A percentile compares a stretch with the other conserved stretches of the same genome.
Conservation (phyloP, 2,329 filamentous ascomycete species). For the Ophiostoma ips region DNA sequence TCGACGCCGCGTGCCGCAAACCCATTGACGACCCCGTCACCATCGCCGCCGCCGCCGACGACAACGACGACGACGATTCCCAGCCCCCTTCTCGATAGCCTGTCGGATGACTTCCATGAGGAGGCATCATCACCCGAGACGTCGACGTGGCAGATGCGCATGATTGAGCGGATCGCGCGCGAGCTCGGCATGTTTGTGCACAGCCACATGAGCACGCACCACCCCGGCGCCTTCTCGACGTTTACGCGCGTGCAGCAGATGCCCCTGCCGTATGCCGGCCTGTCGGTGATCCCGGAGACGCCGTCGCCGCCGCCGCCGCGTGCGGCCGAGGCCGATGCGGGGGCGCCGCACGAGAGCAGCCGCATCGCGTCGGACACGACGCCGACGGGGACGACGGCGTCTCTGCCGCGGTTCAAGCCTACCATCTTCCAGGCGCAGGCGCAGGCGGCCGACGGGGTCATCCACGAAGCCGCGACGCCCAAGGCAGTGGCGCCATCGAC, state of each 20-base stretch:
- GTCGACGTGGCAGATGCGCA: constrained; percentile 54
- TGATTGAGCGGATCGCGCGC: constrained; percentile 71
- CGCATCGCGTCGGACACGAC: background rate
- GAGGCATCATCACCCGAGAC: constrained; percentile 14
- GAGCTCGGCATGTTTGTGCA: constrained; percentile 77
- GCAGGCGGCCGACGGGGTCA: constrained; percentile 18
- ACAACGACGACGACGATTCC: constrained; percentile 15
- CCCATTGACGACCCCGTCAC: constrained; percentile 11
- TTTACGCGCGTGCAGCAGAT: constrained; percentile 54
- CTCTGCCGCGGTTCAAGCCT: constrained; percentile 34
- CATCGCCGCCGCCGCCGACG: no score
- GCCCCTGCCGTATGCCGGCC: constrained; percentile 63
- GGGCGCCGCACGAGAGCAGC: constrained; percentile 6
- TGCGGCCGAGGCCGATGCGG: constrained; percentile 6
- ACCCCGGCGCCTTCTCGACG: constrained; percentile 79
- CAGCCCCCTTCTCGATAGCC: background rate
- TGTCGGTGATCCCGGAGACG: constrained; percentile 49
- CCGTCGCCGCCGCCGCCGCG: no score
- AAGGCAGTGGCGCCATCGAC: constrained; percentile 1
- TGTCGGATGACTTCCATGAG: background rate
- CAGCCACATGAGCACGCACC: constrained; percentile 54
- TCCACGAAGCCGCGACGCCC: constrained; percentile 1
- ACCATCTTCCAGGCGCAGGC: constrained; percentile 28
- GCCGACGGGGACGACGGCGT: constrained; percentile 18
- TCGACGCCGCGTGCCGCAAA: constrained; percentile 32